Conservation (phyloP, 371 early-diverging fungal species). For the Umbelopsis sp. region DNA sequence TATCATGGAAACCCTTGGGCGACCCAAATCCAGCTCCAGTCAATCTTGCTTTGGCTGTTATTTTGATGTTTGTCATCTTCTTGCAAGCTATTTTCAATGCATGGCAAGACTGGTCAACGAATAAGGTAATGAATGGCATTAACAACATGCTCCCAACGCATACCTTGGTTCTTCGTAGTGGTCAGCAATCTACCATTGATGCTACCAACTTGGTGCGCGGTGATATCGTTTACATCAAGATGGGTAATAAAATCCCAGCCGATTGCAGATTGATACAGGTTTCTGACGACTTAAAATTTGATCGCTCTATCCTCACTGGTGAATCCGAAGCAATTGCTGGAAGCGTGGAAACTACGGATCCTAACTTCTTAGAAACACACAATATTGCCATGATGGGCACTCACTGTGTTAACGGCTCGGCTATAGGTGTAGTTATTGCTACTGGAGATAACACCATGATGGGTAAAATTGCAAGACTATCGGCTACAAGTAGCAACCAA, state of each 20-base stretch:
- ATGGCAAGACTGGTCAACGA: constrained; percentile 76
- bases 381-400: constrained; percentile 76
- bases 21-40: constrained; percentile 37
- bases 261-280: constrained; percentile 63
- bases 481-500: constrained; percentile 39
- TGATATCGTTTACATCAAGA: constrained; percentile 64
- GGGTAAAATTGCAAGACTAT: constrained; percentile 70
- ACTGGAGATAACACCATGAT: constrained; percentile 68
- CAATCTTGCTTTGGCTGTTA: constrained; percentile 41
- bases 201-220: constrained; percentile 49
- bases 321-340: constrained; percentile 67
- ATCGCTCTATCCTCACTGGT: constrained; percentile 73
- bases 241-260: constrained; percentile 75
- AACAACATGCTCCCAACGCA: constrained; percentile 70
- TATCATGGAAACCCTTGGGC: constrained; percentile 47
- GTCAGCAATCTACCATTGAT: constrained; percentile 46
- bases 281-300: constrained; percentile 65
- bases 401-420: constrained; percentile 64
- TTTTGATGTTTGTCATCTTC: constrained; percentile 61
- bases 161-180: constrained; percentile 64
- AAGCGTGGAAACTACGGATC: constrained; percentile 56
- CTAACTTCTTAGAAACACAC: constrained; percentile 62
- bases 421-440: constrained; percentile 63
- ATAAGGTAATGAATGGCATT: constrained; percentile 76
- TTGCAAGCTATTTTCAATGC: constrained; percentile 70